Percentiles rank a stretch among this genome's conserved stretches.
Conservation (phyloP, 129 eudicot species). For the Flaveria trinervia region DNA sequence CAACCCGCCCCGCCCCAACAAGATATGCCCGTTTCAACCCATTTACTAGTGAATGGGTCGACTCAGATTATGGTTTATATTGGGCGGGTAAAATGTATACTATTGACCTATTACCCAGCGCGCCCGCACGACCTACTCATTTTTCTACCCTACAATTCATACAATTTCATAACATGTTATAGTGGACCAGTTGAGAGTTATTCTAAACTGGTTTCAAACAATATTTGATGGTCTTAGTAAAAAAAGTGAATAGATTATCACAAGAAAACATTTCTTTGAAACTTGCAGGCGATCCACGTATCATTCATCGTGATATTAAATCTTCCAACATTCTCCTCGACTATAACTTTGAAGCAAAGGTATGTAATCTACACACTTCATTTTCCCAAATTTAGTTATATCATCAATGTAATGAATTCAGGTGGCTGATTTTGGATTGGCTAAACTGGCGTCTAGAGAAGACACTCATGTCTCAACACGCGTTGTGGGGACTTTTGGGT, state of each 20-base stretch:
- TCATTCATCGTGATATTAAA: conserved; percentile 91
- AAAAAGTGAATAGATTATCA: not conserved
- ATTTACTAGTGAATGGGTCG: not conserved
- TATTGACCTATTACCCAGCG: too few species aligned
- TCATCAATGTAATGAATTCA: conserved; percentile 29
- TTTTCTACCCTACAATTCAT: too few species aligned
- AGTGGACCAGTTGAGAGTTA: too few species aligned
- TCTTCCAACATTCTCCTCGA: conserved; percentile 85
- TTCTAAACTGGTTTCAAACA: too few species aligned
- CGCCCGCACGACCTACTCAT: too few species aligned
- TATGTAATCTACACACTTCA: conserved; percentile 17
- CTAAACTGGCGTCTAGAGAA: conserved; percentile 72
- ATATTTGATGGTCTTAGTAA: too few species aligned
- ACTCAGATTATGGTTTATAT: not conserved
- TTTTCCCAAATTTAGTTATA: conserved; percentile 10
- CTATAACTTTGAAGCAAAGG: conserved; percentile 81
- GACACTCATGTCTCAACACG: conserved; percentile 88
- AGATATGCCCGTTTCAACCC: not conserved
- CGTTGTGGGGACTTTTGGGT: conserved; percentile 98
- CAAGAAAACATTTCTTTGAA: conserved; percentile 4
- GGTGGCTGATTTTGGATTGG: conserved; percentile 98
- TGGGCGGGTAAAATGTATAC: not conserved
- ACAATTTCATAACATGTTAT: too few species aligned
- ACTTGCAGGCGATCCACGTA: conserved; percentile 69
- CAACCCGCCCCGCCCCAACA: not conserved